These are phyloP conservation scores for Trichoderma asperelloides DNA, from an alignment of 495 filamentous ascomycete genomes.

Conservation along the genomic window DNA sequence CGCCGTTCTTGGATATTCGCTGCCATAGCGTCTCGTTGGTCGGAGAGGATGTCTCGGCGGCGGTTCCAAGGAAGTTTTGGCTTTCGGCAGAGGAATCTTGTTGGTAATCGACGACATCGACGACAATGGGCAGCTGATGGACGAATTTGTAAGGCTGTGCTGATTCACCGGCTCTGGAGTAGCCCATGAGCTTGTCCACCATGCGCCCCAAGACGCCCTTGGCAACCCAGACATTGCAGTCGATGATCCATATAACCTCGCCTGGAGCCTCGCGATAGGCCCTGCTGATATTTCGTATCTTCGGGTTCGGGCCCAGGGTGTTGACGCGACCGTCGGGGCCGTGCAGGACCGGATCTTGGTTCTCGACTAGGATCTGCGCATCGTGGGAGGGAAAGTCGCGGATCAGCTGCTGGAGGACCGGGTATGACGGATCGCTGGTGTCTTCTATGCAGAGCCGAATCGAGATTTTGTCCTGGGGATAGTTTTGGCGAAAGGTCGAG, in stretches of 20 bases:
- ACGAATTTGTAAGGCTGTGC: slow-evolving; percentile 77
- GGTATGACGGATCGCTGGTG: slow-evolving; percentile 67
- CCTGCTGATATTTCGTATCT: slow-evolving; percentile 93
- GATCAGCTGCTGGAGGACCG: slow-evolving; percentile 61
- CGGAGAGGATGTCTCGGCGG: slow-evolving; percentile 18
- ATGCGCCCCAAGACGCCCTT: slow-evolving; percentile 71
- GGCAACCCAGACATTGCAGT: slow-evolving; percentile 93
- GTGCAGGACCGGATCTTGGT: slow-evolving; percentile 71
- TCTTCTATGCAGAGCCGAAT: slow-evolving; percentile 77
- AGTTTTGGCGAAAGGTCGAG: slow-evolving; percentile 78
- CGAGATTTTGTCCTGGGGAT: slow-evolving; percentile 68
- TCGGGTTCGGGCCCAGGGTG: slow-evolving; percentile 87
- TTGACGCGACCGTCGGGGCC: slow-evolving; percentile 40
- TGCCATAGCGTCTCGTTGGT: background rate
- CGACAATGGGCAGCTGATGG: slow-evolving; percentile 82
- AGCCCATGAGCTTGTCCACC: slow-evolving; percentile 78
- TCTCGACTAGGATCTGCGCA: slow-evolving; percentile 69
- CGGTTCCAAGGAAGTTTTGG: slow-evolving; percentile 31
- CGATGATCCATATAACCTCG: slow-evolving; percentile 88
- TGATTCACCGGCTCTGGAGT: slow-evolving; percentile 26
- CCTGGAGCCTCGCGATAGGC: slow-evolving; percentile 90
- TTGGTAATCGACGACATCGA: slow-evolving; percentile 52
- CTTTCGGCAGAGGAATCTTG: slow-evolving; percentile 27
- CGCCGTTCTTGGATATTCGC: slow-evolving; percentile 34
- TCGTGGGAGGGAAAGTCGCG: slow-evolving; percentile 65